These are phyloP conservation scores for Zygosaccharomyces pseudobailii DNA, from an alignment of 1,139 yeast species.

Conservation along the genomic window DNA sequence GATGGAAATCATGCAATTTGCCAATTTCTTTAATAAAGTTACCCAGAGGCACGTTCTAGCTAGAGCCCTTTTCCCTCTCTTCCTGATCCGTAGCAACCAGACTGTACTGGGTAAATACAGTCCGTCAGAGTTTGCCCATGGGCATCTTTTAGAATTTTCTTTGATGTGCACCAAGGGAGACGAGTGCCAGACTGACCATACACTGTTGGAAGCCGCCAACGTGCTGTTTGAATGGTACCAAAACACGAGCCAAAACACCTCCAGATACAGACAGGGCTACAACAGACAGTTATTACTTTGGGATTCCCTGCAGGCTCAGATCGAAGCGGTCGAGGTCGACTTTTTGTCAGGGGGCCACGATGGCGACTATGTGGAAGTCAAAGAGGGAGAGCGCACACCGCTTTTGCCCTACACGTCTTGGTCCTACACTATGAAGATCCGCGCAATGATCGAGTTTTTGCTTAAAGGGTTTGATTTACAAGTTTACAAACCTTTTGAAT, in stretches of 20 bases:
- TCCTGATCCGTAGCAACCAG: constrained; percentile 56
- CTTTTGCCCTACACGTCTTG: constrained; percentile 62
- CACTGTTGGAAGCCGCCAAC: constrained; percentile 26
- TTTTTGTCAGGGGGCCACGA: constrained; percentile 33
- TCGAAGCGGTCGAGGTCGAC: constrained; percentile 51
- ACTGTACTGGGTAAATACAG: constrained; percentile 42
- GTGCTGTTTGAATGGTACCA: constrained; percentile 54
- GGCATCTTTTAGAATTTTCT: constrained; percentile 34
- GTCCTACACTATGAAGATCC: constrained; percentile 60
- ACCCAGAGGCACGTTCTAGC: constrained; percentile 47
- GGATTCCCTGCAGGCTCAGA: constrained; percentile 75
- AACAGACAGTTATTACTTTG: constrained; percentile 54
- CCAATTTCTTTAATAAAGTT: constrained; percentile 31
- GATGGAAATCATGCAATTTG: constrained; percentile 32
- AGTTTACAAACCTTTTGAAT: constrained; percentile 68
- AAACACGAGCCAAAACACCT: constrained; percentile 63
- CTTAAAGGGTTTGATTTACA: constrained; percentile 75
- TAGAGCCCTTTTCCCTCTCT: constrained; percentile 58
- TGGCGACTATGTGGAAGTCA: constrained; percentile 27
- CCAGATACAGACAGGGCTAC: constrained; percentile 75
- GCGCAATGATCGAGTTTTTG: constrained; percentile 65
- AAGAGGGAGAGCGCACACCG: constrained; percentile 28
- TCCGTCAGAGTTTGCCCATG: constrained; percentile 29
- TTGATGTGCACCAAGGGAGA: constrained; percentile 32
- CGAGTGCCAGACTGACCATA: constrained; percentile 17